Evolutionary conservation across 225 moss, liverwort and hornwort genomes (phyloP).

Genomic region (Climacium dendroides): DNA sequence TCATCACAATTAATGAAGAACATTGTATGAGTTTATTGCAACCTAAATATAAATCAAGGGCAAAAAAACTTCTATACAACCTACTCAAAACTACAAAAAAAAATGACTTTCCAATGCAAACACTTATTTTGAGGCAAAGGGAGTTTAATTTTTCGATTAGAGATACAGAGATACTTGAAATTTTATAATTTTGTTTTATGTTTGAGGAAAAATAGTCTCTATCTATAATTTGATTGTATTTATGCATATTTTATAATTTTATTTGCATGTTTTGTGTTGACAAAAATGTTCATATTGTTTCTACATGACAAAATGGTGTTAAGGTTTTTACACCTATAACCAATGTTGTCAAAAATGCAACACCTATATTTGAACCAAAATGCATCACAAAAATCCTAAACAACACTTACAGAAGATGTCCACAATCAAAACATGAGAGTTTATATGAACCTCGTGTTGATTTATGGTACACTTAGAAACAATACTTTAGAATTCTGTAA

Average conservation of each 20-base stretch:
- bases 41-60: accelerated
- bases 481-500: neutral
- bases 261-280: neutral
- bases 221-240: neutral
- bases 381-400: too few relatives aligned
- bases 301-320: neutral
- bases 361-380: neutral
- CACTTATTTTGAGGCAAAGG: accelerated
- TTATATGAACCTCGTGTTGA: accelerated
- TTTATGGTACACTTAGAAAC: neutral
- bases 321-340: too few relatives aligned
- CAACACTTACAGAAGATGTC: neutral
- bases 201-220: neutral
- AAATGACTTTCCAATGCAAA: neutral
- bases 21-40: neutral
- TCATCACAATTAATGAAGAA: neutral
- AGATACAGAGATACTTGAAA: neutral
- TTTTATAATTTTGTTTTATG: too few relatives aligned
- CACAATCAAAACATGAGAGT: neutral
- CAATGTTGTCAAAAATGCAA: accelerated
- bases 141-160: neutral
- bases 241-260: too few relatives aligned
- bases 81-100: neutral
- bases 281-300: neutral
- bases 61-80: neutral